A percentile compares a stretch with the other conserved stretches of the same genome.
These are phyloP conservation scores for Alternaria viburni DNA, from an alignment of 2,329 filamentous ascomycete genomes.

Conservation along the genomic window DNA sequence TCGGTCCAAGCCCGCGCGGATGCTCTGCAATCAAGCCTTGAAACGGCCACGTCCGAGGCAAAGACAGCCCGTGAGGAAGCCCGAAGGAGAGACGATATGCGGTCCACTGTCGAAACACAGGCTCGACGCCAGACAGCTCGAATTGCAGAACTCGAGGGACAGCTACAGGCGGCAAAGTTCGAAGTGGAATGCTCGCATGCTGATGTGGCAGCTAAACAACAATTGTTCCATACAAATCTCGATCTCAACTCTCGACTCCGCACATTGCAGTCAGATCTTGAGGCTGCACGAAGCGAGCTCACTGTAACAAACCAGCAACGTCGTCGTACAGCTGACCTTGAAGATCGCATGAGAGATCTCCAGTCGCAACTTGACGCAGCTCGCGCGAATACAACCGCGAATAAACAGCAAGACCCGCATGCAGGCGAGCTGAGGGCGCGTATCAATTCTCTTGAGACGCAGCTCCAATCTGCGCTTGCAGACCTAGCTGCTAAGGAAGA, in stretches of 20 bases:
- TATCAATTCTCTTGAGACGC: background rate
- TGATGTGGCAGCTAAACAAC: constrained; percentile 32
- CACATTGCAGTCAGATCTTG: constrained; percentile 25
- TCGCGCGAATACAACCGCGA: background rate
- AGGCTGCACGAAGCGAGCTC: constrained; percentile 5
- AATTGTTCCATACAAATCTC: constrained; percentile 32
- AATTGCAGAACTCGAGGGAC: constrained; percentile 30
- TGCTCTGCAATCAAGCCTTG: constrained; percentile 32
- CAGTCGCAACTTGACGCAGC: background rate
- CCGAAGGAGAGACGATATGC: constrained; percentile 13
- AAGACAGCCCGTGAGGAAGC: constrained; percentile 33
- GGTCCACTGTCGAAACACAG: constrained; percentile 13
- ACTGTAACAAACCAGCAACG: background rate
- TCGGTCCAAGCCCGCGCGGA: constrained; percentile 35
- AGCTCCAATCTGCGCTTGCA: background rate
- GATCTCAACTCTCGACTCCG: constrained; percentile 32
- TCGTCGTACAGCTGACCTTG: background rate
- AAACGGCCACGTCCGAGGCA: constrained; percentile 34
- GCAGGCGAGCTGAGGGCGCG: constrained; percentile 17
- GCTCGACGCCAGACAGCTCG: constrained; percentile 15
- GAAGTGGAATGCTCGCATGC: constrained; percentile 35
- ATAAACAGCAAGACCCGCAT: constrained; percentile 7
- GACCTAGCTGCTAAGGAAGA: constrained; percentile 2
- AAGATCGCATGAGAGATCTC: background rate
- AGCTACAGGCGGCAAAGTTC: constrained; percentile 30